A percentile compares a stretch with the other conserved stretches of the same genome.
Evolutionary conservation across 1,284 basidiomycete species (phyloP).

Genomic region (Vanrija pseudolonga): DNA sequence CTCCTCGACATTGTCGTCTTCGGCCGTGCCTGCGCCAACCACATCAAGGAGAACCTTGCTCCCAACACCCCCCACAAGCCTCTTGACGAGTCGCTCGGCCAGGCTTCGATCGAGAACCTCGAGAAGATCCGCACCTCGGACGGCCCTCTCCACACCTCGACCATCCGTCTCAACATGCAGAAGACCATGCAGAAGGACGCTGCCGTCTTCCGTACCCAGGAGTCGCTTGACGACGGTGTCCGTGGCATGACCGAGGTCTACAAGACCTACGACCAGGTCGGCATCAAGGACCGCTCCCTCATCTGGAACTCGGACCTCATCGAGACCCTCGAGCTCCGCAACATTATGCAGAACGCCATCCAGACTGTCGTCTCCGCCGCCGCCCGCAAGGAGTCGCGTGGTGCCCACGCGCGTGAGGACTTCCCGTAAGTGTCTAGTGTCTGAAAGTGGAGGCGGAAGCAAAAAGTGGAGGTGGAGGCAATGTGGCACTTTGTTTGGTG

Average conservation of each 20-base stretch:
- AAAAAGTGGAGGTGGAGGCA: no score
- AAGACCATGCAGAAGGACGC: slow-evolving; percentile 97
- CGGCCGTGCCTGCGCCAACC: slow-evolving; percentile 96
- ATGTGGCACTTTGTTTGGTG: background rate
- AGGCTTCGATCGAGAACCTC: slow-evolving; percentile 80
- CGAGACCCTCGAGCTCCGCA: slow-evolving; percentile 95
- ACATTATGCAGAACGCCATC: slow-evolving; percentile 88
- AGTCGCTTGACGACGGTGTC: slow-evolving; percentile 87
- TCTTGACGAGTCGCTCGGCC: slow-evolving; percentile 82
- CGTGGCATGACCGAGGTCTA: slow-evolving; percentile 80
- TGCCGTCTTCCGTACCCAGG: slow-evolving; percentile 88
- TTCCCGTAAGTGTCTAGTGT: no score
- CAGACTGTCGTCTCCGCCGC: slow-evolving; percentile 95
- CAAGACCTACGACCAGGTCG: slow-evolving; percentile 81
- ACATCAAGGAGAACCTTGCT: slow-evolving; percentile 86
- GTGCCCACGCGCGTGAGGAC: slow-evolving; percentile 73
- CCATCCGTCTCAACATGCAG: slow-evolving; percentile 93
- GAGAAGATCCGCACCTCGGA: slow-evolving; percentile 82
- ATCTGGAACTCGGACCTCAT: slow-evolving; percentile 99
- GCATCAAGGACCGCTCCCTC: slow-evolving; percentile 96
- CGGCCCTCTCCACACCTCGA: slow-evolving; percentile 80
- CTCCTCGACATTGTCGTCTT: slow-evolving; percentile 99
- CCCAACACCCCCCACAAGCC: slow-evolving; percentile 89
- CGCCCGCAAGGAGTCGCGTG: slow-evolving; percentile 93
- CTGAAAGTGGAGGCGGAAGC: no score